These are phyloP conservation scores for Sphaerulina musiva DNA, from an alignment of 2,329 filamentous ascomycete species.

Conservation along the genomic window DNA sequence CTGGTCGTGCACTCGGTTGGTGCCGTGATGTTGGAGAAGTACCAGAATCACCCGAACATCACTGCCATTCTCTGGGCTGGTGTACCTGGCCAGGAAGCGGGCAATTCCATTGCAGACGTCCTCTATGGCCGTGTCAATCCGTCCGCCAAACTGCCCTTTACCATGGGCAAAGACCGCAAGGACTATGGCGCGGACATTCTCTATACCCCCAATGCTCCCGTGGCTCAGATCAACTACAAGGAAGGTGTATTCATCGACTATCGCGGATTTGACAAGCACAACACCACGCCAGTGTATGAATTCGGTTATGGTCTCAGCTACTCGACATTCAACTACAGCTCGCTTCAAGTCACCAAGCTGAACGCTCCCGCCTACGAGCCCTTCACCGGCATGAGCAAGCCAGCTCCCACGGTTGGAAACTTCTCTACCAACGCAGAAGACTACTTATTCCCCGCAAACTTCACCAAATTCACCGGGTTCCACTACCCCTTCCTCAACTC, in stretches of 20 bases:
- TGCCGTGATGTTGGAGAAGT: constrained; percentile 27
- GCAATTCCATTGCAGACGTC: constrained; percentile 27
- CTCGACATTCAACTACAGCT: constrained; percentile 67
- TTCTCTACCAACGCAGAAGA: constrained; percentile 50
- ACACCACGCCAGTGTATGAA: constrained; percentile 47
- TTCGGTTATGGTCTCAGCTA: constrained; percentile 53
- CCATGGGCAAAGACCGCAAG: constrained; percentile 27
- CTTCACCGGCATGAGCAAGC: constrained; percentile 52
- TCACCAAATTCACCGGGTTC: constrained; percentile 48
- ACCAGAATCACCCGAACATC: constrained; percentile 29
- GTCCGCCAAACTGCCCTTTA: constrained; percentile 30
- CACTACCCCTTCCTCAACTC: constrained; percentile 66
- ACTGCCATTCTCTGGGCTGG: constrained; percentile 31
- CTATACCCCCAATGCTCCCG: constrained; percentile 36
- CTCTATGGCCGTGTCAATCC: constrained; percentile 30
- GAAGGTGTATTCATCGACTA: constrained; percentile 75
- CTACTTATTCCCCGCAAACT: constrained; percentile 54
- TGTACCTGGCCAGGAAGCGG: constrained; percentile 30
- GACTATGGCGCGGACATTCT: constrained; percentile 30
- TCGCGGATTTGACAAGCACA: constrained; percentile 43
- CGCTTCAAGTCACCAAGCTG: constrained; percentile 42
- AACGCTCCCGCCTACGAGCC: constrained; percentile 50
- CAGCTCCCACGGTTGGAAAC: constrained; percentile 59
- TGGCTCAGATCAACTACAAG: constrained; percentile 34
- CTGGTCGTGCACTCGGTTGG: constrained; percentile 30